Evolutionary conservation across 2,329 filamentous ascomycete species (phyloP).

Genomic region (Fragosphaeria purpurea): DNA sequence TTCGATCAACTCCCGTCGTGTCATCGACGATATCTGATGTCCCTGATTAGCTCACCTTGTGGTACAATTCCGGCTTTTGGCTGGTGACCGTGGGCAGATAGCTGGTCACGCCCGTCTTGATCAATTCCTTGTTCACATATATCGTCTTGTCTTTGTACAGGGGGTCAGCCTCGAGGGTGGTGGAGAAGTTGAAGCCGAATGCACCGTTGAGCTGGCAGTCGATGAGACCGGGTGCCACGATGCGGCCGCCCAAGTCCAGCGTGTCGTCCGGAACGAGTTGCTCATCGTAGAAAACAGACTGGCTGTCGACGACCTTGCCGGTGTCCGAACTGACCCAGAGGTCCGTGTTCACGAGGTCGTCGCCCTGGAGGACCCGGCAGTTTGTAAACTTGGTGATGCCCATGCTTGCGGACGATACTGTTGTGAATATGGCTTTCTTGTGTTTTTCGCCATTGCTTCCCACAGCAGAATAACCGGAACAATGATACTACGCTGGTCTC

Average conservation of each 20-base stretch:
- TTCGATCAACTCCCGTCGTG: too few relatives aligned
- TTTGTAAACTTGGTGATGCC: slow-evolving; percentile 81
- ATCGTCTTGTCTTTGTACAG: neutral
- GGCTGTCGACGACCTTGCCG: slow-evolving; percentile 69
- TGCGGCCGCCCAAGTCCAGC: slow-evolving; percentile 70
- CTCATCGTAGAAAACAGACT: slow-evolving; percentile 57
- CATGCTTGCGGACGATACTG: too few relatives aligned
- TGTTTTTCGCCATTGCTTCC: too few relatives aligned
- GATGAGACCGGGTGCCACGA: slow-evolving; percentile 76
- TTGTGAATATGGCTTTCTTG: too few relatives aligned
- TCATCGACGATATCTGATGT: too few relatives aligned
- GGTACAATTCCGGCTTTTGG: slow-evolving; percentile 67
- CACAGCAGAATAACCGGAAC: too few relatives aligned
- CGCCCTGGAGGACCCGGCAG: slow-evolving; percentile 63
- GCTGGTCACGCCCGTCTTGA: slow-evolving; percentile 73
- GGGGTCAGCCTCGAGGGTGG: slow-evolving; percentile 47
- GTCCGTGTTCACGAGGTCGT: slow-evolving; percentile 60
- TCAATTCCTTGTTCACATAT: slow-evolving; percentile 56
- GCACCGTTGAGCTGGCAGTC: slow-evolving; percentile 88
- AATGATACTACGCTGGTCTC: too few relatives aligned
- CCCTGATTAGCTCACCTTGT: slow-evolving; percentile 37
- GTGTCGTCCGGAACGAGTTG: slow-evolving; percentile 59
- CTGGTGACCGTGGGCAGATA: slow-evolving; percentile 81
- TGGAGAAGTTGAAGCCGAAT: slow-evolving; percentile 85
- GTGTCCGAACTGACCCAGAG: slow-evolving; percentile 79